These are phyloP conservation scores for Akebia trifoliata DNA, from an alignment of 164 flowering plant genomes.

Conservation along the genomic window DNA sequence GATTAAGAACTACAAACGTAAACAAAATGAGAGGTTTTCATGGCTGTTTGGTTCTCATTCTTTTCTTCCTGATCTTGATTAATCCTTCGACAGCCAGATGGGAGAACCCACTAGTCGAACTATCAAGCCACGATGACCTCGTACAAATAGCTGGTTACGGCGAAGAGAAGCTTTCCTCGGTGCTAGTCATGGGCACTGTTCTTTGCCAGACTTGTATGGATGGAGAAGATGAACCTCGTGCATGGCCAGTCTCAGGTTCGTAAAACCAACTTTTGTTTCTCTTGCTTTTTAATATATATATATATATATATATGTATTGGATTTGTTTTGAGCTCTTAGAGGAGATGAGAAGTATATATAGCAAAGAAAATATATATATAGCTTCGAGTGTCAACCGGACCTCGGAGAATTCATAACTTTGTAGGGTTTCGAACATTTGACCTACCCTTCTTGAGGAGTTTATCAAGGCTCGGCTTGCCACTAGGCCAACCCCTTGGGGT, in stretches of 20 bases:
- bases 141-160: constrained; percentile 77
- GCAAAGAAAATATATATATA: too few species aligned
- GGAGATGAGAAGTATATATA: too few species aligned
- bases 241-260: constrained; percentile 59
- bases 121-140: constrained; percentile 38
- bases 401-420: too few species aligned
- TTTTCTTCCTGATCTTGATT: constrained; percentile 16
- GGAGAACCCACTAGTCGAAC: constrained; percentile 21
- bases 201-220: constrained; percentile 37
- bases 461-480: too few species aligned
- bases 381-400: too few species aligned
- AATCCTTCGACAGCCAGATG: constrained; percentile 7
- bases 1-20: constrained; percentile 7
- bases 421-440: too few species aligned
- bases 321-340: too few species aligned
- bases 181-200: constrained; percentile 57
- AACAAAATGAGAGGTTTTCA: constrained; percentile 31
- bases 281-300: too few species aligned
- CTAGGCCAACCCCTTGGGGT: too few species aligned
- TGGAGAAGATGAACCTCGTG: constrained; percentile 22
- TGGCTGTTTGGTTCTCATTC: constrained; percentile 20
- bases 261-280: not conserved
- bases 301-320: too few species aligned
- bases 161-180: constrained; percentile 84
- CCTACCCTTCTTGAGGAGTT: too few species aligned